Evolutionary conservation across 371 early-diverging fungal genomes (phyloP).

Genomic region (Mucor velutinosus): DNA sequence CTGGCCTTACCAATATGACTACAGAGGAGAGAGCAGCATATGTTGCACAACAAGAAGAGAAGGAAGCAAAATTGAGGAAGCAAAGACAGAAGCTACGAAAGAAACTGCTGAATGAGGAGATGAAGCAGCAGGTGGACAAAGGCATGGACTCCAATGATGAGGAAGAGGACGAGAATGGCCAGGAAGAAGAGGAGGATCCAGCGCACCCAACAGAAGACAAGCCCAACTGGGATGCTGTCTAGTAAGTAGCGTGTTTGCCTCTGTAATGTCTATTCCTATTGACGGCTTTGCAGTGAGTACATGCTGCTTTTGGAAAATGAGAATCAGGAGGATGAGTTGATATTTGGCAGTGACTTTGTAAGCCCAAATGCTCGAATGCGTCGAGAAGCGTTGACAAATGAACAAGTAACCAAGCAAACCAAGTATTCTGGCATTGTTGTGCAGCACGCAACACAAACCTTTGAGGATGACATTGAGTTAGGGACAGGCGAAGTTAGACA

Average conservation of each 20-base stretch:
- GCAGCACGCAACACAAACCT: not conserved
- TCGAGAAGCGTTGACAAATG: constrained; percentile 22
- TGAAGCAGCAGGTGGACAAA: not conserved
- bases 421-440: constrained; percentile 24
- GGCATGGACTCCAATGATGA: not conserved
- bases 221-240: constrained; percentile 17
- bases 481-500: constrained; percentile 24
- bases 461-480: not conserved
- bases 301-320: constrained; percentile 27
- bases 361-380: constrained; percentile 30
- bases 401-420: constrained; percentile 27
- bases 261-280: not conserved
- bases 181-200: constrained; percentile 5
- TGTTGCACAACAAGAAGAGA: constrained; percentile 18
- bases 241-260: not conserved
- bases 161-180: constrained; percentile 1
- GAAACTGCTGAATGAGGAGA: not conserved
- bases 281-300: constrained; percentile 30
- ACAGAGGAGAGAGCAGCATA: constrained; percentile 40
- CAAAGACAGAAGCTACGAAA: not conserved
- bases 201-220: not conserved
- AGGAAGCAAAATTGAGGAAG: not conserved
- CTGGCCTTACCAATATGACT: constrained; percentile 34
- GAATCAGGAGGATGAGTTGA: constrained; percentile 17
- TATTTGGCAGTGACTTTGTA: constrained; percentile 16